Base-by-base conservation (phyloP, 352 stramenopile species). In the Globisporangium yorkense region DNA sequence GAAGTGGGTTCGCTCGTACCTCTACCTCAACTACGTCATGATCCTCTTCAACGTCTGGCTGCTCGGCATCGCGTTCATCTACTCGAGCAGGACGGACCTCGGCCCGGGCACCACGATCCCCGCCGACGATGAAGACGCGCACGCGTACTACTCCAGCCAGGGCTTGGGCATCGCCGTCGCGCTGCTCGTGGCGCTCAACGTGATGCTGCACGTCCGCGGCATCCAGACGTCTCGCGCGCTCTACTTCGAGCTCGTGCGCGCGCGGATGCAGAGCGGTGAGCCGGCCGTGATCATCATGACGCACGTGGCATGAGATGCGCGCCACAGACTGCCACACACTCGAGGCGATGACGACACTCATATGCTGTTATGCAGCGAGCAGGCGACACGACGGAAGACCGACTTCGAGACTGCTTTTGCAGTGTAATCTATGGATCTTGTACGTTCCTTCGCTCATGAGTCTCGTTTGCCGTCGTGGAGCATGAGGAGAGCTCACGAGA, bases 11-110 rank as follows among this genome's bases (percentile, higher is more conserved):
- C 79, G 77, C 35, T 74, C 66, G 49, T 89, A 77, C 68, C 56
- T 87, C 51, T 89, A 76, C 70, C 68, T 77, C 47, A 89, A 91
- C 77, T 88, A 87, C 68, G 62, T 65, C 35, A 87, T 89, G 71
- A 24, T 89, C 52, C 65, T 67, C 21, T 60, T 89, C 59, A 91
- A 91, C 56, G 49, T 85, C 62, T 89, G 78, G 75, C 65, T 84
- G 66, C 59, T 84, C 18, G 60, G 71, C 18, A 63, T 87, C 59
- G 72, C 71, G 56, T 50, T 86, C 16, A 51, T 88, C 45, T 70
- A 60, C 21, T 70, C 69, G 50, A 46, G 84, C 13, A 45, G 87
- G 43, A 65, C 59, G 21, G 56, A 61, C 41, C 46, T 52, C 67
- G 70, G 27, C 44, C 13, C 31, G 55, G 66, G 52, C 2, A 13